Conservation (phyloP, 768 basidiomycete genomes). For the Xerocomellus amylosporus region DNA sequence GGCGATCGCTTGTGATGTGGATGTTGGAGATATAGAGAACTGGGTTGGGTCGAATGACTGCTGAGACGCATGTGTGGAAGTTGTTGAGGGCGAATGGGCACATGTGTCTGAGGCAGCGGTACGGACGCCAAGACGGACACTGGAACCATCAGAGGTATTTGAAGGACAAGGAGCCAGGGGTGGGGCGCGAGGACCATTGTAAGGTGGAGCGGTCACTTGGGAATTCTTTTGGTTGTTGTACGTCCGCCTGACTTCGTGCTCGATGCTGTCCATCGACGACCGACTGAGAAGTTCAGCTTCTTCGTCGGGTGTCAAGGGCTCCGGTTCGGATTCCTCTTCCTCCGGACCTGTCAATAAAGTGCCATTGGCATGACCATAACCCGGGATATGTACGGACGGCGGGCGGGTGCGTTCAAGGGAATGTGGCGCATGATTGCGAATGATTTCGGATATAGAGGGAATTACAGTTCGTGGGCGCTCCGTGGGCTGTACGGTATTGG, state of each 20-base stretch:
- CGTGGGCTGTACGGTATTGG: conserved; percentile 18
- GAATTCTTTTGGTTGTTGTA: conserved; percentile 53
- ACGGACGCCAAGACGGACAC: conserved; percentile 33
- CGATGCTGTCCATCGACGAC: conserved; percentile 87
- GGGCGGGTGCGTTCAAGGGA: conserved; percentile 48
- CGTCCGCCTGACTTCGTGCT: conserved; percentile 74
- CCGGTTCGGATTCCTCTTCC: conserved; percentile 50
- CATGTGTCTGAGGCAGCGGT: conserved; percentile 48
- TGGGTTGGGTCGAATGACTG: conserved; percentile 28
- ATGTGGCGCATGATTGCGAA: conserved; percentile 70
- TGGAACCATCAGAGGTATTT: conserved; percentile 54
- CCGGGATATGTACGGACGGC: conserved; percentile 44
- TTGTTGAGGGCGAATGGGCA: conserved; percentile 47
- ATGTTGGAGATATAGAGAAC: conserved; percentile 46
- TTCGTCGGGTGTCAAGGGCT: conserved; percentile 49
- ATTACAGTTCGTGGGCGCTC: conserved; percentile 48
- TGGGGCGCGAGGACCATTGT: conserved; percentile 41
- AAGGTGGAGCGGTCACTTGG: conserved; percentile 35
- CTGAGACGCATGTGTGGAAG: conserved; percentile 22
- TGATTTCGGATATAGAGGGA: conserved; percentile 88
- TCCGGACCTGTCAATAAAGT: conserved; percentile 46
- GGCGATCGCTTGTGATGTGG: conserved; percentile 70
- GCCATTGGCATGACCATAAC: conserved; percentile 47
- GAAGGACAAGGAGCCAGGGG: conserved; percentile 38
- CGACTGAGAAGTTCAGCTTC: conserved; percentile 66